Evolutionary conservation across 2,329 filamentous ascomycete genomes (phyloP).

Genomic region (Colletotrichum sp.): DNA sequence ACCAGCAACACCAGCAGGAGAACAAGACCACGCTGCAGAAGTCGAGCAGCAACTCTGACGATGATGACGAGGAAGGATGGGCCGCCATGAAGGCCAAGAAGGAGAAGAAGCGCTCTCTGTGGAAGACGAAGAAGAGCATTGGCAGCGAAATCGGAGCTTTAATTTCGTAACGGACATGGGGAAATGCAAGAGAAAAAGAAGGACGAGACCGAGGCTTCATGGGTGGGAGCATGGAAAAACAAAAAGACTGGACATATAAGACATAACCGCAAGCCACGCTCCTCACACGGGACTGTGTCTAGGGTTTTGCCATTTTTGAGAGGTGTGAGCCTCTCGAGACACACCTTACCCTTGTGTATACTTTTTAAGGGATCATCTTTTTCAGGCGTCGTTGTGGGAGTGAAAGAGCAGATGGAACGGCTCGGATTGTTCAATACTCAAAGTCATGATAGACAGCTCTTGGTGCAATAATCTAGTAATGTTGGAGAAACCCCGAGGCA

Average conservation of each 20-base stretch:
- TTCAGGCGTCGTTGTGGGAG: background rate
- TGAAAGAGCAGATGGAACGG: conserved; percentile 7
- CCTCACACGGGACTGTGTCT: background rate
- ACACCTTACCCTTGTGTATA: conserved; percentile 7
- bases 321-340: background rate
- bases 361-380: conserved; percentile 11
- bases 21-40: conserved; percentile 43
- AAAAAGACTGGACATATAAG: conserved; percentile 17
- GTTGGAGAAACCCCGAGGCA: background rate
- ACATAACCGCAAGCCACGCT: background rate
- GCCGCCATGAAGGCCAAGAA: conserved; percentile 73
- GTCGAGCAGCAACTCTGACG: conserved; percentile 53
- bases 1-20: conserved; percentile 3
- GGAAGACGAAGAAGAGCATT: conserved; percentile 65
- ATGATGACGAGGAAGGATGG: conserved; percentile 73
- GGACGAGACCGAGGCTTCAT: background rate
- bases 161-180: conserved; percentile 36
- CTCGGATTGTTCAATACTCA: conserved; percentile 2
- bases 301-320: background rate
- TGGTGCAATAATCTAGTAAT: conserved; percentile 20
- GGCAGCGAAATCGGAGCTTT: conserved; percentile 53
- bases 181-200: background rate
- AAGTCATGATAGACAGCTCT: conserved; percentile 18
- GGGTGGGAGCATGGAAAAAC: background rate
- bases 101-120: conserved; percentile 70